Percentiles rank a stretch among this genome's conserved stretches.
These are phyloP conservation scores for Plasmodium inui DNA, from an alignment of 169 alveolate species.

Conservation along the genomic window DNA sequence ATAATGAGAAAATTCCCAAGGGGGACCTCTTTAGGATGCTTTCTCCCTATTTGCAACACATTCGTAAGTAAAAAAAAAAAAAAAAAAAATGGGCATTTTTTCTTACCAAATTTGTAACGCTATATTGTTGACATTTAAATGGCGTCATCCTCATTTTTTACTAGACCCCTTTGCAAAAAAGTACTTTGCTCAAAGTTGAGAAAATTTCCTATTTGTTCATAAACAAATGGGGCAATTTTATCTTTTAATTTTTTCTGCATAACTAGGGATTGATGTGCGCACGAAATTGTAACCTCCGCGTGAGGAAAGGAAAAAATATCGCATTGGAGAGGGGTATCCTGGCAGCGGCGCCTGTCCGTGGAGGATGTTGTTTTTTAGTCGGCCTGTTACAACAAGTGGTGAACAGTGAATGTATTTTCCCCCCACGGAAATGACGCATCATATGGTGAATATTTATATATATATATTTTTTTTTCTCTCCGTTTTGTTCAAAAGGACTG, in stretches of 20 bases:
- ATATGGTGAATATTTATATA: not conserved
- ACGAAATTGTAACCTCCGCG: not conserved
- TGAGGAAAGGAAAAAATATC: not conserved
- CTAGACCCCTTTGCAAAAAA: not conserved
- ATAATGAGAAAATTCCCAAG: not conserved
- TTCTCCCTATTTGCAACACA: not conserved
- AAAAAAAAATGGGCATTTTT: not conserved
- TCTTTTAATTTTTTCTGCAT: not conserved
- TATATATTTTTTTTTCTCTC: not conserved
- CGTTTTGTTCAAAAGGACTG: not conserved
- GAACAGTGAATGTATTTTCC: not conserved
- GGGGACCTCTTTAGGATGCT: not conserved
- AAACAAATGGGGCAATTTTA: not conserved
- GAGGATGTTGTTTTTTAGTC: not conserved
- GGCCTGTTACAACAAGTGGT: not conserved
- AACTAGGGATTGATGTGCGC: not conserved
- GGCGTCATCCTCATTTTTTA: not conserved
- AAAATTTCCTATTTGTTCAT: not conserved
- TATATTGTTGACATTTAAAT: not conserved
- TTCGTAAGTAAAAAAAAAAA: not conserved
- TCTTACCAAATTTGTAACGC: not conserved
- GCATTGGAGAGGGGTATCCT: not conserved
- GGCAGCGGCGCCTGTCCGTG: not conserved
- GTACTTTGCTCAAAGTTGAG: not conserved
- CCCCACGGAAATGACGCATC: not conserved